Evolutionary conservation across 2,329 filamentous ascomycete genomes (phyloP), one percentile per base, ranked within the genome.

Genomic region (Neoarthrinium moseri): DNA sequence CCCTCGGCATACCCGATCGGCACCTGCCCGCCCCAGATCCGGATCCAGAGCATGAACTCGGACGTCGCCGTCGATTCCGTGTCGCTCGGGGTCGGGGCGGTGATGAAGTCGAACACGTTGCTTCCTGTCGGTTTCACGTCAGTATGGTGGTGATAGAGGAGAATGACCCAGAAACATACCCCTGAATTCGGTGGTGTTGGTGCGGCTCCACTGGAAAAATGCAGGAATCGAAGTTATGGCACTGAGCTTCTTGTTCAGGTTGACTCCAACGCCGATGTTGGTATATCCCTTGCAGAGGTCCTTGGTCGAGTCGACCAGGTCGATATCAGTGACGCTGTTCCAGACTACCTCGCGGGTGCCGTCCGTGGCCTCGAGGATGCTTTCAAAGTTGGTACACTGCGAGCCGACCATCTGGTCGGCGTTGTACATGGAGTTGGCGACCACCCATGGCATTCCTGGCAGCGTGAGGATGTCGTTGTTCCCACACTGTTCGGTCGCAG

Each of bases 11-110:
- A 56, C 2, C 54, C 55, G 44, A 58, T 54, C 10, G 55, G 55
- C 4, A 54, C 46, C 36, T 58, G 55, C 17, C 49, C 44, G 17
- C 53, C 55, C 55, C 51, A 54, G 46, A 48, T 54, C n/a, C 47
- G 13, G 30, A 58, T 34, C 50, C 50, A 58, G 1, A 58, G 52
- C 55, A 58, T 58, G 46, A 58, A 55, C 45, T 58, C 55, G 8
- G 49, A 50, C 4, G 50, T 46, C 3, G 49, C 46, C 1, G 49
- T 51, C 3, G 51, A 54, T 4, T 37, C 30, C 4, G 20, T 13
- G 45, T 56, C 54, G 7, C 46, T 47, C 7, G 34, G 7, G 5
- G 46, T 56, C 2, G 52, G 51, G 10, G 55, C 45, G 7, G 41
- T 47, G 43, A 58, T 48, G 46, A 58, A 56, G 50, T 58, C 55